Evolutionary conservation across 2,329 filamentous ascomycete genomes (phyloP).

Genomic region (Lecanicillium sp.): DNA sequence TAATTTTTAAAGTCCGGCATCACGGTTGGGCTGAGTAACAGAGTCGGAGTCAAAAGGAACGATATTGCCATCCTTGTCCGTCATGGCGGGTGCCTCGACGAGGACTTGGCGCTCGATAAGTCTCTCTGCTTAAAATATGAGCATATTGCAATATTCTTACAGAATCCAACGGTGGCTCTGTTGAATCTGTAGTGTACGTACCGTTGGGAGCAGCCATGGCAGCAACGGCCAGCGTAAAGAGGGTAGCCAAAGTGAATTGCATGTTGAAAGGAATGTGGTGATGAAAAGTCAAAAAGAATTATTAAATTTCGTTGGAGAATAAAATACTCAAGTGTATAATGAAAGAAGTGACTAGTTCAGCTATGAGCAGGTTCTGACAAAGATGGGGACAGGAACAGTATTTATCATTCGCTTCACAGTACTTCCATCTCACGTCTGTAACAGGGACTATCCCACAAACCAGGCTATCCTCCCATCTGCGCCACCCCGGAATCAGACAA

Average conservation of each 20-base stretch:
- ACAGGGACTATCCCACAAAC: no score
- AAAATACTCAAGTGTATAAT: slow-evolving; percentile 1
- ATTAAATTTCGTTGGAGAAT: slow-evolving; percentile 5
- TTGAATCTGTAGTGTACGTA: slow-evolving; percentile 11
- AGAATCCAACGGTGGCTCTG: slow-evolving; percentile 10
- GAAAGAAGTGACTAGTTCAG: slow-evolving; percentile 32
- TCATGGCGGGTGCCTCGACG: slow-evolving; percentile 36
- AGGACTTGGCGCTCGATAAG: slow-evolving; percentile 13
- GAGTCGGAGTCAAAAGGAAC: slow-evolving; percentile 30
- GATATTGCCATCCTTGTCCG: slow-evolving; percentile 31
- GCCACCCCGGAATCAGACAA: no score
- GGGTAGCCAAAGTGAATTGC: slow-evolving; percentile 40
- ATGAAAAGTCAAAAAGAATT: background rate
- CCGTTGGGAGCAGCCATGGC: slow-evolving; percentile 31
- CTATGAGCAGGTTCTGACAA: background rate
- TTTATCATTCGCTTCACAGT: no score
- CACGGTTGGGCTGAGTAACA: slow-evolving; percentile 24
- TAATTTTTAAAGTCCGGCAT: slow-evolving; percentile 24
- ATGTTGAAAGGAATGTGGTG: slow-evolving; percentile 33
- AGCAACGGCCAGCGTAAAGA: slow-evolving; percentile 38
- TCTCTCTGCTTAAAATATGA: no score
- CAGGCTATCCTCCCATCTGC: no score
- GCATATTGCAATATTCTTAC: background rate
- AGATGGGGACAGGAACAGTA: no score
- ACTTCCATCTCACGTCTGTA: no score